Percentiles rank a stretch among this genome's conserved stretches.
Evolutionary conservation across 306 rosid species (phyloP).

Genomic region (Castanea sativa): DNA sequence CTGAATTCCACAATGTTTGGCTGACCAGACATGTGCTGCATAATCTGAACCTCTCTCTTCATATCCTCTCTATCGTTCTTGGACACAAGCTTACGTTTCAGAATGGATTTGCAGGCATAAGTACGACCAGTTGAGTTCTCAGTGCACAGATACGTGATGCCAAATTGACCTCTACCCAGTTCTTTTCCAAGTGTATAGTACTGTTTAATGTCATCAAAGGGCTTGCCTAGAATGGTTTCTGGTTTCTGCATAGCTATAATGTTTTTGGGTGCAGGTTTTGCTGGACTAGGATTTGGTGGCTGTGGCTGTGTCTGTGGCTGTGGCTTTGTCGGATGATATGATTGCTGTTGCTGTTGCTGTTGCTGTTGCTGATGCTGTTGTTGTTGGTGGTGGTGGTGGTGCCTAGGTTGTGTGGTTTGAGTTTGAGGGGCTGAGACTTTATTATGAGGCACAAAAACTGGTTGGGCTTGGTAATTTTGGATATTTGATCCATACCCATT

Average conservation of each 20-base stretch:
- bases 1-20: slow-evolving; percentile 77
- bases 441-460: slow-evolving; percentile 23
- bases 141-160: slow-evolving; percentile 75
- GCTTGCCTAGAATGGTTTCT: slow-evolving; percentile 62
- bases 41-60: slow-evolving; percentile 79
- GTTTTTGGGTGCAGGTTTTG: slow-evolving; percentile 30
- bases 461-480: slow-evolving; percentile 26
- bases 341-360: too few relatives aligned
- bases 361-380: too few relatives aligned
- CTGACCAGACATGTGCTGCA: slow-evolving; percentile 93
- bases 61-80: slow-evolving; percentile 68
- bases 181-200: slow-evolving; percentile 73
- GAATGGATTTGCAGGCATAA: slow-evolving; percentile 81
- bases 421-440: slow-evolving; percentile 23
- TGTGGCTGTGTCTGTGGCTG: slow-evolving; percentile 24
- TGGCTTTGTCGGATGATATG: not conserved
- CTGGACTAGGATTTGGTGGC: slow-evolving; percentile 1
- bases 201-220: slow-evolving; percentile 60
- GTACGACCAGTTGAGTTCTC: slow-evolving; percentile 57
- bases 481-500: slow-evolving; percentile 22
- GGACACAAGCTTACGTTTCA: slow-evolving; percentile 75
- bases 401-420: slow-evolving; percentile 23
- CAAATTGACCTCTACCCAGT: slow-evolving; percentile 89
- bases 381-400: too few relatives aligned
- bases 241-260: slow-evolving; percentile 25